Evolutionary conservation across 2,329 filamentous ascomycete genomes (phyloP).

Genomic region (Aspergillus sp.): DNA sequence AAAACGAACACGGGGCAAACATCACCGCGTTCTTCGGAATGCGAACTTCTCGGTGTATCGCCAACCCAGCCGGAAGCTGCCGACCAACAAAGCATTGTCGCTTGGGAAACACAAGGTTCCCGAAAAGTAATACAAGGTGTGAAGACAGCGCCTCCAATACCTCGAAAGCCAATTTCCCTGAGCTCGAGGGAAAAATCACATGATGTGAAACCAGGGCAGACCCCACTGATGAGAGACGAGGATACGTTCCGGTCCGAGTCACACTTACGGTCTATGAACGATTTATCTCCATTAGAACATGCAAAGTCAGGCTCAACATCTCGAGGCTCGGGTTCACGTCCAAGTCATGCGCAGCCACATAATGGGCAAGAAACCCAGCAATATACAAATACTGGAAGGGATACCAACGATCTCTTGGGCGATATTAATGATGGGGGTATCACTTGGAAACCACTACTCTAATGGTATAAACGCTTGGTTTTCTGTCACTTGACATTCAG

Average conservation of each 20-base stretch:
- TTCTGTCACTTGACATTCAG: not conserved
- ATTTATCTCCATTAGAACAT: not conserved
- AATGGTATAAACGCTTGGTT: constrained; percentile 6
- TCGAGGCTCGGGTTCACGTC: not conserved
- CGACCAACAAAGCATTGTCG: not conserved
- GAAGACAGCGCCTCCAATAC: constrained; percentile 50
- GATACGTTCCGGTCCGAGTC: not conserved
- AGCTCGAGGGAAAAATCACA: constrained; percentile 10
- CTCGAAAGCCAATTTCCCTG: constrained; percentile 52
- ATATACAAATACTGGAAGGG: not conserved
- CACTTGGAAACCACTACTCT: constrained; percentile 27
- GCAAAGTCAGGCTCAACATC: not conserved
- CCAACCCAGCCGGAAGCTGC: not conserved
- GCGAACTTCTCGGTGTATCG: not conserved
- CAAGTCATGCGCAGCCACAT: not conserved
- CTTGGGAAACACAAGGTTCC: not conserved
- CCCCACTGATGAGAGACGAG: not conserved
- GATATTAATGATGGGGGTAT: constrained; percentile 16
- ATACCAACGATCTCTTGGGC: constrained; percentile 18
- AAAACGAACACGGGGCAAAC: not conserved
- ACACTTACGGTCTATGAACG: not conserved
- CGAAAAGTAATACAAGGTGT: not conserved
- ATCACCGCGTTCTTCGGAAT: not conserved
- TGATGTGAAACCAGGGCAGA: not conserved
- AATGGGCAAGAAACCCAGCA: not conserved